Conservation (phyloP, 441 rosid species). For the Viola pubescens region DNA sequence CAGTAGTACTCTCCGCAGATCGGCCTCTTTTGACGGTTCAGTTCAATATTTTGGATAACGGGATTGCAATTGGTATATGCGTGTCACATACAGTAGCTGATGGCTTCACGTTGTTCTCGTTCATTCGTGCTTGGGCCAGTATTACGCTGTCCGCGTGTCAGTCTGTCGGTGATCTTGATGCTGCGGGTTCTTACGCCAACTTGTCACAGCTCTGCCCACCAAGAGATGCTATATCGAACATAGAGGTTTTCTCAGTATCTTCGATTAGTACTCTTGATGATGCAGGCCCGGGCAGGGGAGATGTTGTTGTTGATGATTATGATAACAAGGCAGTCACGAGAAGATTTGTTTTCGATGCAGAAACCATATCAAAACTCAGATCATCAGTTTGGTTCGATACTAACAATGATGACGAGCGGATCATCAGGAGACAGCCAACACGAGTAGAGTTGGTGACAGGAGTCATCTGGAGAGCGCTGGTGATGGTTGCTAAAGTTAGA, state of each 20-base stretch:
- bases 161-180: too few relatives aligned
- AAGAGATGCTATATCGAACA: neutral
- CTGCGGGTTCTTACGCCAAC: neutral
- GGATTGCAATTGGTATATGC: neutral
- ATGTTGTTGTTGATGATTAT: too few relatives aligned
- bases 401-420: neutral
- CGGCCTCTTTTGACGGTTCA: neutral
- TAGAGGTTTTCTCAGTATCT: neutral
- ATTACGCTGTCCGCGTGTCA: too few relatives aligned
- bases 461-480: neutral
- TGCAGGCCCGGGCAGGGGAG: too few relatives aligned
- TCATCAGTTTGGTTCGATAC: neutral
- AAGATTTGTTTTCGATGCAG: neutral
- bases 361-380: neutral
- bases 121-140: neutral
- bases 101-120: neutral
- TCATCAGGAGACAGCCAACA: neutral
- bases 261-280: too few relatives aligned
- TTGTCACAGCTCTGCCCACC: neutral
- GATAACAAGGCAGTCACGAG: neutral
- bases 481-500: neutral
- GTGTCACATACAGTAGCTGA: slow-evolving; percentile 1
- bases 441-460: neutral
- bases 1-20: neutral
- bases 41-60: neutral